Evolutionary conservation across 305 asterid genomes (phyloP), one percentile per base, ranked within the genome.

Genomic region (Nicotiana rustica): DNA sequence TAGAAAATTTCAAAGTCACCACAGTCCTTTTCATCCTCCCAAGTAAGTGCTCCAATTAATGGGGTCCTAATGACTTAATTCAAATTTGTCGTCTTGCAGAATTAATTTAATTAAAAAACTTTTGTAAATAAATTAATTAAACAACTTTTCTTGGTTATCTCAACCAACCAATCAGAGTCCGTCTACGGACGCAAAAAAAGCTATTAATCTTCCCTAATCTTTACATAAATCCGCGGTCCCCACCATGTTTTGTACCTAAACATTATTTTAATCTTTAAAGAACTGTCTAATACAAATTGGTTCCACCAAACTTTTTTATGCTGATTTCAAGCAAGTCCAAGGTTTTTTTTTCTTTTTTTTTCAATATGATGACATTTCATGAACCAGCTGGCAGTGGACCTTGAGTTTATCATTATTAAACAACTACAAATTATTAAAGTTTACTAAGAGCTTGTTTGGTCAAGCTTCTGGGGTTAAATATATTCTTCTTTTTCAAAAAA

Each of bases 271-370:
- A 47, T 59, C 8, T 77, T 38, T 33, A 57, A 44, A 60, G 25
- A 62, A 7, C 71, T 61, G 66, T 83, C 0, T 80, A 31, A 64
- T 81, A 55, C 86, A 81, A 62, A 81, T 85, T 89, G 86, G 88
- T 89, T 87, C 89, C 83, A 89, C 89, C 90, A 88, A 86, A 88
- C 87, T 85, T 87, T 86, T 81, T 19, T 5, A 69, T 77, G 89
- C 87, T 85, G 86, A 86, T 88, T 88, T 88, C 85, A 86, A 85
- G 90, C 91, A 90, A 91, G 91, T 90, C 91, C 89, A 90, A 91
- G 94, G 88, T 86, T 90, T 41, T 86, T 87, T 86, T 70, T 67
- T 33, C 9, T 1, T 25, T 25, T 36, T 68, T 25, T 18, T 41
- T 4, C 86, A 75, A 12, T 85, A 67, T 84, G 92, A 89, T 85